Conservation (phyloP, 1,139 yeast species). For the Arxiozyma bovina region DNA sequence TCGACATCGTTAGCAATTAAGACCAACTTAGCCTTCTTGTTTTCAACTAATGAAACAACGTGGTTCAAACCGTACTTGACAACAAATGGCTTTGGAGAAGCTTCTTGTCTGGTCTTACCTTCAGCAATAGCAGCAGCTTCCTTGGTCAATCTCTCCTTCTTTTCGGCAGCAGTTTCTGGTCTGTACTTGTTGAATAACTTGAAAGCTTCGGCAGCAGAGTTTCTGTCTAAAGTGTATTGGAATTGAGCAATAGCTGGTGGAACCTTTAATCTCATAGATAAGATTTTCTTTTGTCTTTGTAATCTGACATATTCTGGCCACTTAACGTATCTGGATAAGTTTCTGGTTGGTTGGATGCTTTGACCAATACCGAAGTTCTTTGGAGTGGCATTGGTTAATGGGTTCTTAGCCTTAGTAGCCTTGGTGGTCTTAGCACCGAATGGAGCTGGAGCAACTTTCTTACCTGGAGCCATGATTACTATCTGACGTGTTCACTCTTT, state of each 20-base stretch:
- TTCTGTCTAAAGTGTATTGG: constrained; percentile 91
- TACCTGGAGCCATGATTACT: constrained; percentile 49
- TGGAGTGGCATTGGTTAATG: constrained; percentile 79
- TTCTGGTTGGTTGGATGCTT: constrained; percentile 88
- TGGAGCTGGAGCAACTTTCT: constrained; percentile 92
- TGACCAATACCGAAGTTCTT: constrained; percentile 96
- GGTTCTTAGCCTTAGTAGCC: constrained; percentile 47
- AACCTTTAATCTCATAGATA: constrained; percentile 91
- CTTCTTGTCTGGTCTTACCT: constrained; percentile 93
- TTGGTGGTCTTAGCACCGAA: constrained; percentile 46
- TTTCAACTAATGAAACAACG: constrained; percentile 91
- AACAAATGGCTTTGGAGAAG: constrained; percentile 88
- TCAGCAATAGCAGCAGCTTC: constrained; percentile 98
- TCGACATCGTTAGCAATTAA: constrained; percentile 97
- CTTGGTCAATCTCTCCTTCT: constrained; percentile 97
- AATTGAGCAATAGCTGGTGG: constrained; percentile 98
- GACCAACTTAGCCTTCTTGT: constrained; percentile 96
- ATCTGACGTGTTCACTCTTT: constrained; percentile 8
- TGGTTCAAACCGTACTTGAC: constrained; percentile 98
- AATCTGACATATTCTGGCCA: constrained; percentile 98
- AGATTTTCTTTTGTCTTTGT: constrained; percentile 96
- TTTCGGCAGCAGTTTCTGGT: constrained; percentile 94
- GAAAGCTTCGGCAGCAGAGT: constrained; percentile 94
- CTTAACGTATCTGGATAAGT: constrained; percentile 91
- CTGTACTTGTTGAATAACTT: constrained; percentile 97